These are phyloP conservation scores for Panaeolus cyanescens DNA, from an alignment of 768 basidiomycete species.

Conservation along the genomic window DNA sequence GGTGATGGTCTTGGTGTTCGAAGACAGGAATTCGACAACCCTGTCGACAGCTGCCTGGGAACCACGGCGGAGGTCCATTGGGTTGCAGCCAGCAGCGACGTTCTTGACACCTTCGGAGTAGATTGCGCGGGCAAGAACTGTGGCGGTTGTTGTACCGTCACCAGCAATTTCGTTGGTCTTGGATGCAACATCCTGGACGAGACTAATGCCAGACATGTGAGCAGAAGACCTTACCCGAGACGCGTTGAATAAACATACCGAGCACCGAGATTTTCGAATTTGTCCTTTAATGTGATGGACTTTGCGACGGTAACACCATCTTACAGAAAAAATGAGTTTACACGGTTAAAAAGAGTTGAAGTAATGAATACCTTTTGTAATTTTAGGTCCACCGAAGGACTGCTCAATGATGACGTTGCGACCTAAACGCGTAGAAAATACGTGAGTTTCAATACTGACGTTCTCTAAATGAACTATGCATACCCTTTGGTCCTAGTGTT, in stretches of 20 bases:
- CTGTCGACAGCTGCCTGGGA: constrained; percentile 96
- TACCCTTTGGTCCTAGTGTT: constrained; percentile 95
- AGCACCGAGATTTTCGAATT: constrained; percentile 98
- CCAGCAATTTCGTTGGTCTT: constrained; percentile 98
- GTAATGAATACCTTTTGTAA: constrained; percentile 79
- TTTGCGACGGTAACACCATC: constrained; percentile 99
- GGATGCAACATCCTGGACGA: constrained; percentile 93
- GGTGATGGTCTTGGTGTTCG: constrained; percentile 91
- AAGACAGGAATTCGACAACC: constrained; percentile 87
- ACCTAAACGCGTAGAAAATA: constrained; percentile 45
- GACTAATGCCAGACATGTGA: constrained; percentile 42
- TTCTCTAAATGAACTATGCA: constrained; percentile 10
- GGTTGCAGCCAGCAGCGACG: constrained; percentile 98
- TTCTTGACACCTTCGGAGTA: constrained; percentile 99
- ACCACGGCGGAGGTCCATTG: constrained; percentile 99
- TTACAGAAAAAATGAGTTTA: constrained; percentile 27
- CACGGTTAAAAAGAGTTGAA: not conserved
- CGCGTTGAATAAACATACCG: constrained; percentile 56
- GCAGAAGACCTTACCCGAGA: not conserved
- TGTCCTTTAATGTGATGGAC: constrained; percentile 91
- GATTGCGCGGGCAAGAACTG: constrained; percentile 95
- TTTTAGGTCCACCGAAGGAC: constrained; percentile 87
- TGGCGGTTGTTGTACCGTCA: constrained; percentile 98
- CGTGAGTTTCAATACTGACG: not conserved
- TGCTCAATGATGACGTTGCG: constrained; percentile 99